Conservation (phyloP, 2,329 filamentous ascomycete species). For the Talaromyces sp. region DNA sequence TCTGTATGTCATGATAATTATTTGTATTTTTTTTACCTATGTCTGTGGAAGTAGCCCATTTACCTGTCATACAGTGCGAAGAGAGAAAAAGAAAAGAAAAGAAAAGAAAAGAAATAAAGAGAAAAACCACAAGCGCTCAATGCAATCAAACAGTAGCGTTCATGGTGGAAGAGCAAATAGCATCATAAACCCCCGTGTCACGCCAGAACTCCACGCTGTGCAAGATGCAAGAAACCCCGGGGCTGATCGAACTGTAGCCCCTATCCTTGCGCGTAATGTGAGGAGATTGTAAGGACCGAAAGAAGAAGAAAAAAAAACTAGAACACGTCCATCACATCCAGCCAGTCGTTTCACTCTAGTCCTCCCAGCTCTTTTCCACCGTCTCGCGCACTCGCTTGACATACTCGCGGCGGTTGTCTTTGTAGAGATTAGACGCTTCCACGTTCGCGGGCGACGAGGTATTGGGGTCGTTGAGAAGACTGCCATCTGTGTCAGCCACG, state of each 20-base stretch:
- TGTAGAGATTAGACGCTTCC: slow-evolving; percentile 96
- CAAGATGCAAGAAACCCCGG: slow-evolving; percentile 17
- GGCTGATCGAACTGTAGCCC: not conserved
- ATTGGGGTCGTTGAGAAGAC: slow-evolving; percentile 94
- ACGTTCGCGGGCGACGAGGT: slow-evolving; percentile 98
- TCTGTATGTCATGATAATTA: not conserved
- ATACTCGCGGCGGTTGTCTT: slow-evolving; percentile 95
- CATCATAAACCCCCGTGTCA: slow-evolving; percentile 19
- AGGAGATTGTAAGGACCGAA: slow-evolving; percentile 3
- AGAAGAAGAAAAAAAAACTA: no score
- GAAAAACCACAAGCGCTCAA: not conserved
- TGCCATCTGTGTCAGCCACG: slow-evolving; percentile 32
- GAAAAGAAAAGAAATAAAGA: not conserved
- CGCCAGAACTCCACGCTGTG: slow-evolving; percentile 39
- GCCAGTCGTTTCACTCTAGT: slow-evolving; percentile 53
- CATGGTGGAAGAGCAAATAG: not conserved
- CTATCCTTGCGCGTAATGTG: not conserved
- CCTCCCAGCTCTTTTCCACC: slow-evolving; percentile 99
- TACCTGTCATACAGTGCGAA: not conserved
- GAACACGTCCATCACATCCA: not conserved
- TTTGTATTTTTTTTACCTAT: not conserved
- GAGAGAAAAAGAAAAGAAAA: not conserved
- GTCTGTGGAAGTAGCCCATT: not conserved
- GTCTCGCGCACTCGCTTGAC: slow-evolving; percentile 92
- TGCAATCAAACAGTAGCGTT: not conserved